phyloP scores from a whole-genome alignment of 2,329 filamentous ascomycete species.

The Penicillium sp. region DNA sequence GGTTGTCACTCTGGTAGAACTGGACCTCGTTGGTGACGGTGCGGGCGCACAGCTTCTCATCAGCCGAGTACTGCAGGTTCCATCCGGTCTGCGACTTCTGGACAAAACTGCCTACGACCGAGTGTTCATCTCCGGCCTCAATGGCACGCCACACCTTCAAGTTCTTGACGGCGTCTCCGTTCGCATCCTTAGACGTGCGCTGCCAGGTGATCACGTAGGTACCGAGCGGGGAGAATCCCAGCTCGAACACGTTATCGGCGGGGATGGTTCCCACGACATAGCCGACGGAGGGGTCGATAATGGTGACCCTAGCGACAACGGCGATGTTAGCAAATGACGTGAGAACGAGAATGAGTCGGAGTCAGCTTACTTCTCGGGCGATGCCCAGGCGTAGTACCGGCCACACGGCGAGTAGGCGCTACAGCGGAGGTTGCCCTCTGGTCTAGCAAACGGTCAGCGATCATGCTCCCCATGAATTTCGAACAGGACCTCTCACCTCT shows the following conservation, averaged over 20 bases:
- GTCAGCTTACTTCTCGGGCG: slow-evolving; percentile 66
- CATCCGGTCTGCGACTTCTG: slow-evolving; percentile 94
- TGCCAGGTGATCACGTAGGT: slow-evolving; percentile 98
- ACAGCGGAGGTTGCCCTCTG: slow-evolving; percentile 92
- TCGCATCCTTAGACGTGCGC: slow-evolving; percentile 86
- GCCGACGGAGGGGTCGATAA: slow-evolving; percentile 80
- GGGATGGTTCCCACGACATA: slow-evolving; percentile 73
- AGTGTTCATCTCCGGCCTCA: slow-evolving; percentile 66
- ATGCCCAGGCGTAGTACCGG: slow-evolving; percentile 94
- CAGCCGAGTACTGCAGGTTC: slow-evolving; percentile 95
- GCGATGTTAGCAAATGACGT: neutral
- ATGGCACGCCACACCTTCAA: slow-evolving; percentile 92
- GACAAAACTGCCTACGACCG: slow-evolving; percentile 82
- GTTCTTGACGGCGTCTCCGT: slow-evolving; percentile 92
- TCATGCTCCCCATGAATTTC: neutral
- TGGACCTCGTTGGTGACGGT: slow-evolving; percentile 96
- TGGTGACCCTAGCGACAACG: slow-evolving; percentile 63
- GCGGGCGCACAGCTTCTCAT: slow-evolving; percentile 91
- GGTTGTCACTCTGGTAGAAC: slow-evolving; percentile 87
- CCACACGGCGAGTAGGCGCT: slow-evolving; percentile 95
- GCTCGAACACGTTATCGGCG: slow-evolving; percentile 84
- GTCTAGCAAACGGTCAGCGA: slow-evolving; percentile 53
- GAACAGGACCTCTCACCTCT: slow-evolving; percentile 43
- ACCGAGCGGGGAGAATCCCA: slow-evolving; percentile 89
- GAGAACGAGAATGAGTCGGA: neutral